Base-by-base conservation (phyloP, 116 monocot species). In the Papilionanthe hybrid region DNA sequence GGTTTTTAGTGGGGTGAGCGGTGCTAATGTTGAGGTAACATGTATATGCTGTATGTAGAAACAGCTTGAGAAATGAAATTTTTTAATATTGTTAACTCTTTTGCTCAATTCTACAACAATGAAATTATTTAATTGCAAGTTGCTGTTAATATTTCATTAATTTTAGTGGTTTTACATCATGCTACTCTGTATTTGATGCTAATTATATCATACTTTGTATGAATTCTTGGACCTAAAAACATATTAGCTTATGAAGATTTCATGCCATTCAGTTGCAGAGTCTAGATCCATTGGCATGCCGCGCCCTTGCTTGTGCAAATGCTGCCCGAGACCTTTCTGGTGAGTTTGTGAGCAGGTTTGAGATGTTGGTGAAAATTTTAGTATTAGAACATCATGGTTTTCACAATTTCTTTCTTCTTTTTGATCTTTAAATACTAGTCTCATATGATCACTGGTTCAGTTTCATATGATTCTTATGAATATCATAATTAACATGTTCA, bases 1-100 rank as follows among this genome's bases (percentile, higher is more conserved):
- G 76, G 87, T 89, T 84, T 84, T 94, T 27, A 85, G 50, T 55
- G 76, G 78, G 47, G 80, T 97, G 75, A 25, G 77, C 81, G 78
- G 81, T 84, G 84, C 76, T 80, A 53, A 77, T 80, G 71, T 94
- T 69, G 94, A 97, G 88, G 97, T 97, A 88, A 83, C 28, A 37
- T 49, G 7, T 27, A 48, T 50, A 27, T 73, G 43, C 8, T n/a
- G 20, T 73, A 22, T 73, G 18, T 45, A 44, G 20, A 44, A 25
- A 43, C 1, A 10, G 20, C 73, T 44, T 45, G 32, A 37, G 17
- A 71, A 71, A n/a, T 71, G 17, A n/a, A 20, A 73, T 2, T 71
- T 71, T 29, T 20, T 18, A 43, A 72, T 72, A 42, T 41, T 17
- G 42, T 72, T 42, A 43, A 7, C n/a, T 72, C 69, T 69, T 42